Evolutionary conservation across 2,329 filamentous ascomycete genomes (phyloP), one percentile per base, ranked within the genome.

Genomic region (Fusarium sp.): DNA sequence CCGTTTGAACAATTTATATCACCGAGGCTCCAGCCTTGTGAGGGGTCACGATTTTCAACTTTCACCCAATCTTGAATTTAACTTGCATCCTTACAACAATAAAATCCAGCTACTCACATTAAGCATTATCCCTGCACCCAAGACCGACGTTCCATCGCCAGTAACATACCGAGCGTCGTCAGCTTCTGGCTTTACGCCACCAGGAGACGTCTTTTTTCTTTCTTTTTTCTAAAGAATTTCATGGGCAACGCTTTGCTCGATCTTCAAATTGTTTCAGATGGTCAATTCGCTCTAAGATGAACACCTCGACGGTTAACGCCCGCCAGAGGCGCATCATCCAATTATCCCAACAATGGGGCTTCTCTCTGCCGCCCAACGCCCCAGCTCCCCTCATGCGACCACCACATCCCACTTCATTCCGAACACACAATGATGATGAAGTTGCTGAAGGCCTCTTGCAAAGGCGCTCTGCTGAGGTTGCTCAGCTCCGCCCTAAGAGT

Each of bases 381-480:
- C 76, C 77, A 2, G 67, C 75, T 34, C 78, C 78, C 4, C 75
- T 80, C 35, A 68, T 74, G 4, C 78, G 78, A 44, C 83, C 81
- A 3, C 74, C 75, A 42, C 74, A 76, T 29, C 74, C 78, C 1
- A 76, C 78, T 4, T 78, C 77, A 6, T 80, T 80, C 62, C 78
- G 79, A 45, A 80, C 78, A 2, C 69, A 81, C 1, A 76, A 77
- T 50, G 85, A 87, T 62, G 82, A 86, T 45, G 71, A 77, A 25
- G 72, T 76, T 4, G 84, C 84, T n/a, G 85, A 87, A 49, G 80
- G 83, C 31, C 75, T 86, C 28, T 75, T 87, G 49, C 81, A 82
- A 64, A 78, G 78, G 24, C 79, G 80, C 46, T 75, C 75, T 3
- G 65, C 70, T 9, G 76, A 78, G 34, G 60, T 73, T 8, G 71